A percentile compares a stretch with the other conserved stretches of the same genome.
phyloP scores from a whole-genome alignment of 2,329 filamentous ascomycete genomes.

The Beauveria sp. region DNA sequence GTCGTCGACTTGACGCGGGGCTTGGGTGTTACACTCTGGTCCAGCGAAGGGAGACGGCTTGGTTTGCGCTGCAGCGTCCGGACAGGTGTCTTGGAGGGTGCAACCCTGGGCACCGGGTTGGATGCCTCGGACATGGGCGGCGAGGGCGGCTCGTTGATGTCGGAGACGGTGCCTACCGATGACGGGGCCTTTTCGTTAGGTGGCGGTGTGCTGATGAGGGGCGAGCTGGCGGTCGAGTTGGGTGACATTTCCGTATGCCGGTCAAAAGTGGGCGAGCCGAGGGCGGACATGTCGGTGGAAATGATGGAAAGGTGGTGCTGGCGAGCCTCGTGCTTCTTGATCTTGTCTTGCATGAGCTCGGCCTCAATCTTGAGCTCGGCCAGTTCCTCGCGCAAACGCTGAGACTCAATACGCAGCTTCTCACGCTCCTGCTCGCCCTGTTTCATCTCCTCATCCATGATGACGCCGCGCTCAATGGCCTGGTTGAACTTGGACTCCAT shows the following conservation, averaged over 20 bases:
- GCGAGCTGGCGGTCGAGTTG: slow-evolving; percentile 81
- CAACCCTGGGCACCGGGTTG: slow-evolving; percentile 45
- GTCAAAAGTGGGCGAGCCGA: slow-evolving; percentile 66
- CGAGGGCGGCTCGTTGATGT: slow-evolving; percentile 77
- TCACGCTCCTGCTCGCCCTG: slow-evolving; percentile 89
- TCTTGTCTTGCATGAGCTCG: slow-evolving; percentile 89
- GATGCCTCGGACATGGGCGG: slow-evolving; percentile 89
- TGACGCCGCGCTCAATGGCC: slow-evolving; percentile 80
- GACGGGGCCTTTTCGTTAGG: slow-evolving; percentile 54
- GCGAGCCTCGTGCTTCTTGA: slow-evolving; percentile 61
- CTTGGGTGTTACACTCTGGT: slow-evolving; percentile 48
- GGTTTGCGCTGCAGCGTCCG: slow-evolving; percentile 30
- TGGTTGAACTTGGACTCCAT: slow-evolving; percentile 96
- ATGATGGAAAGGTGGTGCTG: slow-evolving; percentile 45
- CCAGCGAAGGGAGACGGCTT: slow-evolving; percentile 47
- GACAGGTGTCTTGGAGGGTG: slow-evolving; percentile 32
- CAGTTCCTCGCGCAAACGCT: slow-evolving; percentile 82
- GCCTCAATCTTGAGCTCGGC: slow-evolving; percentile 90
- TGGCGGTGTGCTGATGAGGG: slow-evolving; percentile 81
- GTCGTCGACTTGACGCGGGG: slow-evolving; percentile 41
- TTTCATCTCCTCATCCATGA: slow-evolving; percentile 93
- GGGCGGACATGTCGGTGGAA: slow-evolving; percentile 54
- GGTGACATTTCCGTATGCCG: slow-evolving; percentile 64
- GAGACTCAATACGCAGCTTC: slow-evolving; percentile 76
- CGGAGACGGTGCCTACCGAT: slow-evolving; percentile 50